Evolutionary conservation across 2,329 filamentous ascomycete species (phyloP).

Genomic region (Neodidymelliopsis sp.): DNA sequence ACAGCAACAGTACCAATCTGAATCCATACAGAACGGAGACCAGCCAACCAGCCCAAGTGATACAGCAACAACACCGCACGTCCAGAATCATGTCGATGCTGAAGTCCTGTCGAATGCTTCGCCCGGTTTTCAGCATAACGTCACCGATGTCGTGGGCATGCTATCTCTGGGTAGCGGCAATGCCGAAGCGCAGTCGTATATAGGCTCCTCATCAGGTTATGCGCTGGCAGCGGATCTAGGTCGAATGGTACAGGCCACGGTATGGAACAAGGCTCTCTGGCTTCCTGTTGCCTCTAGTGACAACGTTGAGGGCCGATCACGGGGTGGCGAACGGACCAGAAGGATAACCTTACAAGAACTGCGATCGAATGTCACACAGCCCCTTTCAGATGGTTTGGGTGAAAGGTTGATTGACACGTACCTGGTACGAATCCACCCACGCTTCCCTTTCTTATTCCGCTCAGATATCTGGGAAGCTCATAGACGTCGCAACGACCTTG

Average conservation of each 20-base stretch:
- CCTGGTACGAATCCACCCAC: constrained; percentile 55
- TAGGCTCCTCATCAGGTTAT: constrained; percentile 59
- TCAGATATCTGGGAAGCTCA: constrained; percentile 55
- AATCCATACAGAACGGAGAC: neutral
- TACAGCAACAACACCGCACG: neutral
- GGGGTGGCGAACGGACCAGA: constrained; percentile 33
- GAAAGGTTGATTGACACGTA: constrained; percentile 56
- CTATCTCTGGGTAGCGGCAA: constrained; percentile 57
- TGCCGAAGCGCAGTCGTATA: constrained; percentile 57
- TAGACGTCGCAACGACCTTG: constrained; percentile 22
- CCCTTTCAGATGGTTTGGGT: constrained; percentile 57
- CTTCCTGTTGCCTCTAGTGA: constrained; percentile 1
- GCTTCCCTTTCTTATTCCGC: constrained; percentile 60
- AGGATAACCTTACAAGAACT: constrained; percentile 53
- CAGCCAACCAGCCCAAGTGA: neutral
- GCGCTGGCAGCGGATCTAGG: constrained; percentile 59
- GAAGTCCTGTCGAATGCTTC: neutral
- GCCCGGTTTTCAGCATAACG: constrained; percentile 8
- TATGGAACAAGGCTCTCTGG: constrained; percentile 60
- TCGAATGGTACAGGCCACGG: constrained; percentile 62
- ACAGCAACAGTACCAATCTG: neutral
- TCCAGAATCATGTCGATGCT: neutral
- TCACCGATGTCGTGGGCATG: constrained; percentile 52
- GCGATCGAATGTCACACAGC: constrained; percentile 54
- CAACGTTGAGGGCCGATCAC: constrained; percentile 10